Evolutionary conservation across 1,139 yeast species (phyloP).

Genomic region (Taiozyma sp.): DNA sequence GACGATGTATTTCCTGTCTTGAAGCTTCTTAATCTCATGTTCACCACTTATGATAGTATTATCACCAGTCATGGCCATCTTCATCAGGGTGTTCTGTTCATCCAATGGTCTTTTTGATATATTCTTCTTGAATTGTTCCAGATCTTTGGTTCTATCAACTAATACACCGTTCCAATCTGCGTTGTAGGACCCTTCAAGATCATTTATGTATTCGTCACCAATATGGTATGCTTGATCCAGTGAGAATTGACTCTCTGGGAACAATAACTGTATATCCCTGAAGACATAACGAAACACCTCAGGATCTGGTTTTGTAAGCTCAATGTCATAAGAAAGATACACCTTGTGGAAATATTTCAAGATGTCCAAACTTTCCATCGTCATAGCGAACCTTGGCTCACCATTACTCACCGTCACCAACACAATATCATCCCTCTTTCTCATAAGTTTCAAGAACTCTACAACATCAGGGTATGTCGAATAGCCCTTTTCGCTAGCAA

Average conservation of each 20-base stretch:
- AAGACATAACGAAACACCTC: constrained; percentile 42
- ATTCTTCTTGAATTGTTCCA: constrained; percentile 2
- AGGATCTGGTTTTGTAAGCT: constrained; percentile 45
- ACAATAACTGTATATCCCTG: constrained; percentile 20
- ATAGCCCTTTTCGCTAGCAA: constrained; percentile 48
- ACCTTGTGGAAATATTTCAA: constrained; percentile 36
- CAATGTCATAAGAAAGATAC: constrained; percentile 53
- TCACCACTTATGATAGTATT: not conserved
- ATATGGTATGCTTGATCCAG: constrained; percentile 48
- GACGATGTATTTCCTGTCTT: not conserved
- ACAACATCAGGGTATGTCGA: constrained; percentile 48
- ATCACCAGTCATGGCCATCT: not conserved
- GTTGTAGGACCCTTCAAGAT: constrained; percentile 44
- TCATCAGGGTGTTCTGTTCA: not conserved
- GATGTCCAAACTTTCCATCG: constrained; percentile 44
- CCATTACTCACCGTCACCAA: constrained; percentile 56
- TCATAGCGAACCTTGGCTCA: constrained; percentile 43
- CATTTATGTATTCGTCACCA: constrained; percentile 57
- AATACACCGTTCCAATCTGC: constrained; percentile 64
- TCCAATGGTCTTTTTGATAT: not conserved
- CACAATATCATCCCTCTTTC: constrained; percentile 27
- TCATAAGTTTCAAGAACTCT: constrained; percentile 35
- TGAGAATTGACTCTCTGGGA: constrained; percentile 16
- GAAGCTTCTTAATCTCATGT: not conserved
- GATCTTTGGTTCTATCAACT: constrained; percentile 37